Evolutionary conservation across 768 basidiomycete species (phyloP).

Genomic region (Baorangia bicolor): DNA sequence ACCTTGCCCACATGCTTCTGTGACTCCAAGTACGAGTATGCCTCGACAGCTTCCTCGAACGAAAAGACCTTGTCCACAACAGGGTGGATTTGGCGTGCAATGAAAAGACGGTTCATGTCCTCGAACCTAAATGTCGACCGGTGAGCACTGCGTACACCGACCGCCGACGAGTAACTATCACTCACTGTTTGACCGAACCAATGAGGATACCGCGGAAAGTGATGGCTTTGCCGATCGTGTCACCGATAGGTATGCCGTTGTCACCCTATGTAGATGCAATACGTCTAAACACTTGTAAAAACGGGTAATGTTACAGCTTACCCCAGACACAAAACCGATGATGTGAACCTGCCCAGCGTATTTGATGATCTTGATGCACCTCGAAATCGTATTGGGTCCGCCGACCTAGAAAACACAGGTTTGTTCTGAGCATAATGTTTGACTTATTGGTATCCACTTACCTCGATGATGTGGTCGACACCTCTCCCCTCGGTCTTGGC

Average conservation of each 20-base stretch:
- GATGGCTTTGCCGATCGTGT: constrained; percentile 40
- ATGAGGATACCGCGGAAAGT: constrained; percentile 52
- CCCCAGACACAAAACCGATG: constrained; percentile 52
- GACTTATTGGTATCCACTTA: not conserved
- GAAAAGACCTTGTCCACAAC: constrained; percentile 57
- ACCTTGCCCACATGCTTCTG: constrained; percentile 64
- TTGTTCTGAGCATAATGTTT: not conserved
- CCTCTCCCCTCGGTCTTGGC: constrained; percentile 31
- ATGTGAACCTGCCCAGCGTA: constrained; percentile 46
- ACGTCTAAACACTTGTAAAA: too few relatives aligned
- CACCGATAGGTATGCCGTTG: constrained; percentile 31
- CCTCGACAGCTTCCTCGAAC: constrained; percentile 52
- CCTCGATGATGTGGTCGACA: constrained; percentile 37
- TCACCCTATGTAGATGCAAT: constrained; percentile 15
- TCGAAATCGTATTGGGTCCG: constrained; percentile 49
- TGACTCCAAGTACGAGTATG: constrained; percentile 51
- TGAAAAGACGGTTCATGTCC: constrained; percentile 50
- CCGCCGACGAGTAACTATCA: not conserved
- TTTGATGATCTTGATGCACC: constrained; percentile 40
- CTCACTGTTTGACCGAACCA: constrained; percentile 59
- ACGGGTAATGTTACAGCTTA: constrained; percentile 10
- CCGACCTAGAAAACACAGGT: constrained; percentile 42
- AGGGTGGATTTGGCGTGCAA: constrained; percentile 45
- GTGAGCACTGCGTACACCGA: not conserved
- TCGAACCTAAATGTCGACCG: constrained; percentile 40